These are phyloP conservation scores for Fusarium hostae DNA, from an alignment of 2,329 filamentous ascomycete species.

Conservation along the genomic window DNA sequence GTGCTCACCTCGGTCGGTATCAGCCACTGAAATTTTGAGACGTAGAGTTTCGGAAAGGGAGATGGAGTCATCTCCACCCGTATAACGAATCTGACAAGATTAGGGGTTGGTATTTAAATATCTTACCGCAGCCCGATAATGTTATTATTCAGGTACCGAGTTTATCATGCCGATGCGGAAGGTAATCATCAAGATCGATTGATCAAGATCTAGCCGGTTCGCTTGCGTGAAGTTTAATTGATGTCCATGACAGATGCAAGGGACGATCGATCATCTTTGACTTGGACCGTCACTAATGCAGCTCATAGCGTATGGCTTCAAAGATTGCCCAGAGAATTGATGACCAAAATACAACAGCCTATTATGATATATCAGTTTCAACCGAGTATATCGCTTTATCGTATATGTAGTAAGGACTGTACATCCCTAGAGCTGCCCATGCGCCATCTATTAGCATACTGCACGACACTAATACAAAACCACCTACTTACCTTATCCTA, in stretches of 20 bases:
- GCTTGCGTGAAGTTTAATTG: neutral
- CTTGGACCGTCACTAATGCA: neutral
- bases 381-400: neutral
- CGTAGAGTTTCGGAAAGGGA: constrained; percentile 13
- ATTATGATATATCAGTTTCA: neutral
- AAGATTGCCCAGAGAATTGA: neutral
- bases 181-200: neutral
- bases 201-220: neutral
- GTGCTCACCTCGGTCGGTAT: constrained; percentile 1
- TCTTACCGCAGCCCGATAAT: neutral
- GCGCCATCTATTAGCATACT: neutral
- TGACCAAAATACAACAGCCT: neutral
- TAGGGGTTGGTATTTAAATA: neutral
- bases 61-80: neutral
- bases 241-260: neutral
- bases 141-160: neutral
- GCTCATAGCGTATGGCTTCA: neutral
- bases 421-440: neutral
- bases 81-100: neutral
- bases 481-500: neutral
- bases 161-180: neutral
- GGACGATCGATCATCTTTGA: neutral
- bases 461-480: neutral
- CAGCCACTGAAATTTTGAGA: constrained; percentile 4
- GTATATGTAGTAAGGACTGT: no score